Base-by-base conservation (phyloP, 2,329 filamentous ascomycete species). In the Hirsutella minnesotensis region DNA sequence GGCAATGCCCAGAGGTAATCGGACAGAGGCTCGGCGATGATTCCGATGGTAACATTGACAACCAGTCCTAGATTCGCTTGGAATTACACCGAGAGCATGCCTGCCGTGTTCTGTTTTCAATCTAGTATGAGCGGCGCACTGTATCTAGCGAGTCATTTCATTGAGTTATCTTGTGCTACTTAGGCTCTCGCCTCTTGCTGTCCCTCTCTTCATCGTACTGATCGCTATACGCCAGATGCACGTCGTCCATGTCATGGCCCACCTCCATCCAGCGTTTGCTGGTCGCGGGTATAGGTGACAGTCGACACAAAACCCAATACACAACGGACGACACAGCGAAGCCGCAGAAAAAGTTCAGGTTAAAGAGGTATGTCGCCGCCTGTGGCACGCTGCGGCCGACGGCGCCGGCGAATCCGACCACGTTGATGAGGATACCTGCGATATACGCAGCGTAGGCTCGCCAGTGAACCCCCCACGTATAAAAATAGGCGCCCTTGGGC, bases 271-370 rank as follows among this genome's bases (percentile, higher is more conserved):
- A 95, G 8, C 59, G 67, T 10, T 81, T 73, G 56, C 84, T 89
- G 4, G 74, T 81, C 1, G 83, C 87, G 0, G 84, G 82, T 0
- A 95, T 63, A 0, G 87, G 87, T 48, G 65, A 84, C 21, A 88
- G 29, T 45, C 66, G 74, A 59, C 81, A 88, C 1, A 94, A 68
- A 0, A 59, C 43, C 66, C 76, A 94, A 63, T 95, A 95, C 8
- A 80, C 63, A 0, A 49, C 56, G 0, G 68, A 67, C 0, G 86
- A 75, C 10, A 94, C 74, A 38, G 86, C 68, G 57, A 94, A 89
- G 0, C 89, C 89, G 36, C 75, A 75, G 59, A 95, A 94, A 68
- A 89, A 95, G 62, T 95, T 95, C 53, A 95, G 56, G 50, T 88
- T 85, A 68, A 94, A 95, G 46, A 95, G 78, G 56, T 94, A 94